Percentiles rank a stretch among this genome's conserved stretches.
phyloP scores from a whole-genome alignment of 352 stramenopile genomes.

The Lagenidium sp. region DNA sequence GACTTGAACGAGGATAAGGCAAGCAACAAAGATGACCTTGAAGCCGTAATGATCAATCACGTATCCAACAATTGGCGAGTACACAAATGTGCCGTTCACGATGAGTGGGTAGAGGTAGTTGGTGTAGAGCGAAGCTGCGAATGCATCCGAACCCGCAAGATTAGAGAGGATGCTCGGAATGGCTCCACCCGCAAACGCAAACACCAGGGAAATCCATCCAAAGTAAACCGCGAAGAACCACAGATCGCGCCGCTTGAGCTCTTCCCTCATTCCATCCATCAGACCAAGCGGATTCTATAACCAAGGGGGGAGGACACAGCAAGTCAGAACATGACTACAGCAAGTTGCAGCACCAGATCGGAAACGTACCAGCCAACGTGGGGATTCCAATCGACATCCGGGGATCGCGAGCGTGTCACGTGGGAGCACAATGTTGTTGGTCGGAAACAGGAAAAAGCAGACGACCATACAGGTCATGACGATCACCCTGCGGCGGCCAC shows the following conservation, averaged over 20 bases:
- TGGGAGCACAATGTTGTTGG: conserved; percentile 49
- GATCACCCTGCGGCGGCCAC: conserved; percentile 29
- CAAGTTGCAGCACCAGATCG: background rate
- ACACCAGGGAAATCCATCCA: conserved; percentile 75
- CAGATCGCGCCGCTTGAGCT: conserved; percentile 46
- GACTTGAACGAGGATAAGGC: conserved; percentile 50
- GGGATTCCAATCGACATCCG: conserved; percentile 39
- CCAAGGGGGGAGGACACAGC: background rate
- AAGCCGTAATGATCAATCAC: conserved; percentile 75
- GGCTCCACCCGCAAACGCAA: conserved; percentile 64
- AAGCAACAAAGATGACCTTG: conserved; percentile 61
- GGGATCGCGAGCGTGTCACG: conserved; percentile 37
- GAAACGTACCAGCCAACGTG: conserved; percentile 40
- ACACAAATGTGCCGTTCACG: conserved; percentile 76
- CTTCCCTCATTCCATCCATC: conserved; percentile 39
- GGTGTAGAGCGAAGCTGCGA: conserved; percentile 35
- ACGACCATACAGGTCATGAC: conserved; percentile 31
- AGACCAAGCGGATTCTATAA: conserved; percentile 48
- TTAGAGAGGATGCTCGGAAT: conserved; percentile 57
- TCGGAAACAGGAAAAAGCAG: conserved; percentile 61
- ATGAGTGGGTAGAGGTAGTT: conserved; percentile 66
- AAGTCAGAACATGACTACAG: background rate
- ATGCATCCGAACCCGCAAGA: conserved; percentile 19
- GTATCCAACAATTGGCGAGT: conserved; percentile 62
- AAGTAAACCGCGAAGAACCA: conserved; percentile 78